Percentiles rank a stretch among this genome's conserved stretches.
These are phyloP conservation scores for Lactifluus echinatus DNA, from an alignment of 768 basidiomycete genomes.

Conservation along the genomic window DNA sequence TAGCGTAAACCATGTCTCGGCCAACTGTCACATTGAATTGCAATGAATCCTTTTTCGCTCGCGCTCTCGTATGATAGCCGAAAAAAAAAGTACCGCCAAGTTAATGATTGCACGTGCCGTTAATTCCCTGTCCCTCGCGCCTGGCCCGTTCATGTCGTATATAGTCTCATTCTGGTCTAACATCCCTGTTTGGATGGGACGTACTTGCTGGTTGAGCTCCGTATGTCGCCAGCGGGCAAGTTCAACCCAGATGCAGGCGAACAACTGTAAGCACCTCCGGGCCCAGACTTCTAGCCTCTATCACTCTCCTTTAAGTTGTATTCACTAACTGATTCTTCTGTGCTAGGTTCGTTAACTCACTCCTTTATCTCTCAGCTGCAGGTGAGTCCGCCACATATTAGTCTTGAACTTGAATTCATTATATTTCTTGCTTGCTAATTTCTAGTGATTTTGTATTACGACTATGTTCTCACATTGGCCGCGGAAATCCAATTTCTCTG, in stretches of 20 bases:
- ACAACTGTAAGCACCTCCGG: not conserved
- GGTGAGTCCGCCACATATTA: not conserved
- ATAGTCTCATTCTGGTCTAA: not conserved
- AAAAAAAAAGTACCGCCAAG: too few relatives aligned
- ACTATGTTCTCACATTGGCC: constrained; percentile 26
- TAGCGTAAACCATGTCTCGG: too few relatives aligned
- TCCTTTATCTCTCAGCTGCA: not conserved
- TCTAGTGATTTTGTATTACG: constrained; percentile 27
- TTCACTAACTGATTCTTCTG: too few relatives aligned
- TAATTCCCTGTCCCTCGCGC: too few relatives aligned
- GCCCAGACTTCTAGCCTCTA: not conserved
- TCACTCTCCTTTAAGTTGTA: too few relatives aligned
- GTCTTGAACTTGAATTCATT: not conserved
- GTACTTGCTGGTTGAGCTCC: too few relatives aligned
- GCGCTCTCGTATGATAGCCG: too few relatives aligned
- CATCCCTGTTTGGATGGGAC: too few relatives aligned
- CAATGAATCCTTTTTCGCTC: too few relatives aligned
- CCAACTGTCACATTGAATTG: too few relatives aligned
- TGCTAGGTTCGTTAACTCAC: constrained; percentile 4
- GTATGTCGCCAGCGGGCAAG: constrained; percentile 1
- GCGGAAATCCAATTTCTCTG: constrained; percentile 38
- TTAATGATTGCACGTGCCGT: too few relatives aligned
- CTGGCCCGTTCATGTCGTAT: too few relatives aligned
- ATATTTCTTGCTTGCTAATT: not conserved
- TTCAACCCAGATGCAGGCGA: not conserved